Conservation (phyloP, 768 basidiomycete genomes). For the Galerina sulciceps region DNA sequence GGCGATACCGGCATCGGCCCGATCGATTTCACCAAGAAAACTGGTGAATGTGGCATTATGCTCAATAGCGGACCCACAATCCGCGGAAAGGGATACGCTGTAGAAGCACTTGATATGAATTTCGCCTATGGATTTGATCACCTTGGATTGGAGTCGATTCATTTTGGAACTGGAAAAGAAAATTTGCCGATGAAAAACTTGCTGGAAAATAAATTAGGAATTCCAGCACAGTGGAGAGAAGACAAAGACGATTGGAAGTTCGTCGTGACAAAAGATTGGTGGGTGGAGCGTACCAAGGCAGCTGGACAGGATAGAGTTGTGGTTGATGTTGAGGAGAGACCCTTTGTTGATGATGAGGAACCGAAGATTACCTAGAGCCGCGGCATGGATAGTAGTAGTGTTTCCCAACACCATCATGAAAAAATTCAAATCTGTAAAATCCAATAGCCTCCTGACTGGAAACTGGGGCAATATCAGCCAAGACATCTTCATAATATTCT, state of each 20-base stretch:
- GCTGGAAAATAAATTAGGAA: conserved; percentile 20
- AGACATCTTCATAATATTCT: too few species aligned
- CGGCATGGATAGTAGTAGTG: too few species aligned
- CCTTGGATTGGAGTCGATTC: conserved; percentile 16
- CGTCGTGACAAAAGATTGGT: conserved; percentile 17
- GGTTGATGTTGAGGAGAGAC: conserved; percentile 8
- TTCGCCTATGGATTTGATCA: conserved; percentile 25
- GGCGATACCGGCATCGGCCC: conserved; percentile 20
- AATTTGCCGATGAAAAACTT: conserved; percentile 20
- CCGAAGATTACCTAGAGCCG: too few species aligned
- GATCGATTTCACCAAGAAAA: conserved; percentile 13
- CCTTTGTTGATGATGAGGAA: neutral
- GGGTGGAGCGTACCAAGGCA: conserved; percentile 13
- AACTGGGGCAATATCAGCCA: too few species aligned
- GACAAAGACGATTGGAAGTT: conserved; percentile 18
- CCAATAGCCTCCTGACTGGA: too few species aligned
- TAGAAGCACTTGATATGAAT: conserved; percentile 21
- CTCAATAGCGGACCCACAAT: conserved; percentile 21
- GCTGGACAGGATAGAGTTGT: conserved; percentile 13
- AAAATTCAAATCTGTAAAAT: too few species aligned
- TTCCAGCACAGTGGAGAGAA: conserved; percentile 16
- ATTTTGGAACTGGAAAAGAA: conserved; percentile 16
- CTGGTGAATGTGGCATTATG: conserved; percentile 24
- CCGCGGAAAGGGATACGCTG: conserved; percentile 23
- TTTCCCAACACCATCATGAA: too few species aligned